A percentile compares a stretch with the other conserved stretches of the same genome.
phyloP scores from a whole-genome alignment of 2,329 filamentous ascomycete genomes.

The Cercospora zeina region DNA sequence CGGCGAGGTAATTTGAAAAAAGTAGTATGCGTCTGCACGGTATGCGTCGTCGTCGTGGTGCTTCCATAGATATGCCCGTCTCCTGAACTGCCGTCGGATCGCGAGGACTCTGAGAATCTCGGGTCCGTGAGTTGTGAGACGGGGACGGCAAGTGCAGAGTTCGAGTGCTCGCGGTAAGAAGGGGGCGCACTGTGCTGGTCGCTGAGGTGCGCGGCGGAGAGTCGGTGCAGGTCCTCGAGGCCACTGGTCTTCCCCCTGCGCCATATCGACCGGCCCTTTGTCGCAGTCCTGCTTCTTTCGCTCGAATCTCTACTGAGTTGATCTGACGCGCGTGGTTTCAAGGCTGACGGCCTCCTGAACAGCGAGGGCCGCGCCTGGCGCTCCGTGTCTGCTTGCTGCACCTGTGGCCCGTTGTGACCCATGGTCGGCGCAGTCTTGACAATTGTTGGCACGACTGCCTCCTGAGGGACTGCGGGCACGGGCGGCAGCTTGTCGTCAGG shows the following conservation, averaged over 20 bases:
- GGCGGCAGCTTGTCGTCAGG: constrained; percentile 49
- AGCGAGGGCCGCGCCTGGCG: constrained; percentile 27
- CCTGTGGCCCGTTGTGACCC: constrained; percentile 5
- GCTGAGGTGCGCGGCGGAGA: constrained; percentile 56
- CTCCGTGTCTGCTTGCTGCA: constrained; percentile 22
- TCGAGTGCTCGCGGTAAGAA: constrained; percentile 62
- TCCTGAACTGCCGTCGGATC: constrained; percentile 70
- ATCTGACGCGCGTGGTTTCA: constrained; percentile 28
- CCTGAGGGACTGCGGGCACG: constrained; percentile 42
- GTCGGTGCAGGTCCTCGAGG: constrained; percentile 53
- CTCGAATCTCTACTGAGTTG: constrained; percentile 13
- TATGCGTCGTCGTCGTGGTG: constrained; percentile 64
- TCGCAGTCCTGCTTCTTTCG: constrained; percentile 26
- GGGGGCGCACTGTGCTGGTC: constrained; percentile 50
- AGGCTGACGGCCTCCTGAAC: constrained; percentile 34
- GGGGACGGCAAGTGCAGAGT: constrained; percentile 63
- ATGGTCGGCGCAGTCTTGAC: constrained; percentile 76
- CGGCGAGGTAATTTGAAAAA: constrained; percentile 81
- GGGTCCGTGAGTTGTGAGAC: constrained; percentile 45
- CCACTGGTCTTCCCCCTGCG: constrained; percentile 38
- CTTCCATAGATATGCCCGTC: constrained; percentile 61
- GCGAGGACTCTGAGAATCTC: constrained; percentile 79
- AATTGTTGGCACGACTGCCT: constrained; percentile 62
- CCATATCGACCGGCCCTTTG: constrained; percentile 35
- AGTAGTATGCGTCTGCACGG: constrained; percentile 60